Conservation (phyloP, 2,329 filamentous ascomycete species). For the Colletotrichum lindemuthianum region DNA sequence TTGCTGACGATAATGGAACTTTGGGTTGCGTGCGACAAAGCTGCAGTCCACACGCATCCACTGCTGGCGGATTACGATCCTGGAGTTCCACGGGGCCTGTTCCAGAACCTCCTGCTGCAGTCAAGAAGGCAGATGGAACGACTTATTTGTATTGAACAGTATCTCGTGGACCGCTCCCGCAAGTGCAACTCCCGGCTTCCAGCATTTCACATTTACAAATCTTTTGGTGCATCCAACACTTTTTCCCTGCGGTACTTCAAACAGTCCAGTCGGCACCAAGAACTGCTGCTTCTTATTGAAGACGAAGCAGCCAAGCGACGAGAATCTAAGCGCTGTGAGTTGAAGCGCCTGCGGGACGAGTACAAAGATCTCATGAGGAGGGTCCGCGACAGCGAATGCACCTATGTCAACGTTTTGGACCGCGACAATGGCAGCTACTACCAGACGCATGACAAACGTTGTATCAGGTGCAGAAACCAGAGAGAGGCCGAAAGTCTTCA, state of each 20-base stretch:
- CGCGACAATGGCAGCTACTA: neutral
- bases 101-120: conserved; percentile 58
- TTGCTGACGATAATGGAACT: conserved; percentile 65
- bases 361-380: conserved; percentile 43
- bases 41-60: conserved; percentile 48
- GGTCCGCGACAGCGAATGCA: conserved; percentile 10
- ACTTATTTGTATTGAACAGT: conserved; percentile 56
- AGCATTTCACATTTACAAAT: conserved; percentile 45
- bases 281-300: neutral
- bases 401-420: neutral
- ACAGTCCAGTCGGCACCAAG: conserved; percentile 43
- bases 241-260: conserved; percentile 62
- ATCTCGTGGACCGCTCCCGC: conserved; percentile 50
- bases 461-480: conserved; percentile 48
- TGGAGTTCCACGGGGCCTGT: conserved; percentile 50
- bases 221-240: conserved; percentile 45
- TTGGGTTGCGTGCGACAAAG: conserved; percentile 67
- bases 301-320: conserved; percentile 43
- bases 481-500: conserved; percentile 47
- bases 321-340: conserved; percentile 46
- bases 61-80: conserved; percentile 58
- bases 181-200: conserved; percentile 36
- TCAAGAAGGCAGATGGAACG: conserved; percentile 55
- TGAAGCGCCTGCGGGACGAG: conserved; percentile 39
- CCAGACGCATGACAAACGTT: conserved; percentile 38